Base-by-base conservation (phyloP, 129 eudicot species). In the Flaveria linearis region DNA sequence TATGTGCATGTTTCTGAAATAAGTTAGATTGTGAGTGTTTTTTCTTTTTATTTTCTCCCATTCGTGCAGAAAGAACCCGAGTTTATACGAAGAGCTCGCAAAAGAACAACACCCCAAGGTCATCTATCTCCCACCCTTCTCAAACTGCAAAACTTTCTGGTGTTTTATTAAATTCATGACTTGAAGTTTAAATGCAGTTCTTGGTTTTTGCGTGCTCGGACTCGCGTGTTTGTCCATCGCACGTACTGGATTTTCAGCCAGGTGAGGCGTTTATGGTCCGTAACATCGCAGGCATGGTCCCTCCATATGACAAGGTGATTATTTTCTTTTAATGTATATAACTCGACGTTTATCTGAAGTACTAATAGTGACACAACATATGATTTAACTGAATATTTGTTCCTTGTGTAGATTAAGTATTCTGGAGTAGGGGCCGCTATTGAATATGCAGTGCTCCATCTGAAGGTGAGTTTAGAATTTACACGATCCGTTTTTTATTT, bases 151-250 rank as follows among this genome's bases (percentile, higher is more conserved):
- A 53, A 28, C 3, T 26, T 62, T 14, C 7, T 26, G 26, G 43
- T 15, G 18, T 17, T 62, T 20, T 62, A 9, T 62, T 14, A 0
- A 62, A 60, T 26, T 62, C 68, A 33, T 41, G 47, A 3, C 52
- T 71, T 63, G 71, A 72, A 56, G 9, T 3, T 71, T 41, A 46
- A 62, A 39, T 84, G 91, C 90, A 91, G 97, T 91, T 88, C 72
- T 14, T 91, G 90, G 94, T 91, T 36, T 91, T 91, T 86, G 87
- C 97, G 16, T 91, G 97, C 88, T 88, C 94, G 55, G 97, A 91
- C 62, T 91, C 94, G 3, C 84, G 94, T 10, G 94, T 91, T 23
- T 91, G 96, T 85, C 96, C 96, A 20, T 91, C 96, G 39, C 96
- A 91, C 39, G 74, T 88, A 51, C 86, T 91, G 25, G 82, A 88